Base-by-base conservation (phyloP, 768 basidiomycete species). In the Polyporus arcularius region DNA sequence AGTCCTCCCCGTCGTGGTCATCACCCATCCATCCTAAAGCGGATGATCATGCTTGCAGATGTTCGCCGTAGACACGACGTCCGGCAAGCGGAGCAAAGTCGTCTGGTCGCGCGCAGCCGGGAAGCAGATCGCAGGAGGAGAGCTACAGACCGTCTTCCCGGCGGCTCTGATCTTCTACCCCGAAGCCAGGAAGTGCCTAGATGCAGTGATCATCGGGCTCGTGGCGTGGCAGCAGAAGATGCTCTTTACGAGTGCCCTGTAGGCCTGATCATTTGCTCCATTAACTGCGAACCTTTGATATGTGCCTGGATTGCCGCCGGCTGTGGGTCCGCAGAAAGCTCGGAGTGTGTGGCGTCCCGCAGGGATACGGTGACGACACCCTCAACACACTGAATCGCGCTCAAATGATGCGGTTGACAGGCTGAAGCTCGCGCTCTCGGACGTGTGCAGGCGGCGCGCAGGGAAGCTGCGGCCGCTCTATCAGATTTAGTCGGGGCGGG, bases 101-200 rank as follows among this genome's bases (percentile, higher is more conserved):
- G 48, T 26, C 6, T 57, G 40, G 48, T 57, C 57, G 4, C 49
- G n/a, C 21, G 18, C 49, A 28, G 38, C 48, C n/a, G 40, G 28
- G 40, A 49, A n/a, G 15, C 48, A 35, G 57, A 38, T 5, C 16
- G 32, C 14, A 40, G 55, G 47, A 28, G 55, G 21, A 42, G 16
- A 42, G 41, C 43, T 42, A 10, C 57, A 38, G 30, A 50, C 38
- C 15, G 39, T 57, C 48, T 57, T 57, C 57, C 57, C 57, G 9
- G 40, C 49, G 5, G 40, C 38, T 9, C 41, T 57, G 55, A 57
- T 40, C n/a, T 57, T 49, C 40, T 51, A 57, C 47, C 40, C 57
- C 35, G 56, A 57, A 50, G 56, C 18, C 16, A 26, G 49, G 9
- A 38, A 26, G 18, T 57, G 47, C 38, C 38, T 57, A n/a, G 47